Conservation (phyloP, 1,139 yeast species). For the Debaryomyces coudertii region DNA sequence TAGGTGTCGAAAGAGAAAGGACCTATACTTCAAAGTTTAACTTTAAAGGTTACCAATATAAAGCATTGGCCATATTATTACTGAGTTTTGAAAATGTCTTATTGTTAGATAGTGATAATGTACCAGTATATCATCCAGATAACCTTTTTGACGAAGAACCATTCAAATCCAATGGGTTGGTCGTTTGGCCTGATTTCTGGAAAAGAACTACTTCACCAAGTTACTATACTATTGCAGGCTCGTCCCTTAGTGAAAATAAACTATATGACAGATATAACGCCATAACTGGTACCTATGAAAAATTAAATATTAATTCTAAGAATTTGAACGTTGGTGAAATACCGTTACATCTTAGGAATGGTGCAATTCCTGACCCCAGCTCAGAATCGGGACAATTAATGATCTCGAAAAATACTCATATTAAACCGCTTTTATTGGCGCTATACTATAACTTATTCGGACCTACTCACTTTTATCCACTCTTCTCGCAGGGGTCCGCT, state of each 20-base stretch:
- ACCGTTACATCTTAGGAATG: constrained; percentile 69
- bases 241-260: constrained; percentile 26
- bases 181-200: constrained; percentile 56
- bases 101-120: constrained; percentile 75
- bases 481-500: constrained; percentile 79
- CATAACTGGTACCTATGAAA: constrained; percentile 26
- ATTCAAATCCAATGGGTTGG: constrained; percentile 35
- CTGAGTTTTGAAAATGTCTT: constrained; percentile 80
- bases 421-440: constrained; percentile 64
- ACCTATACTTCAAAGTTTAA: constrained; percentile 43
- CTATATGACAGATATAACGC: constrained; percentile 39
- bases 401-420: constrained; percentile 67
- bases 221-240: constrained; percentile 43
- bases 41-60: constrained; percentile 78
- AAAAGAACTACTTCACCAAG: constrained; percentile 48
- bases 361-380: constrained; percentile 78
- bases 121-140: constrained; percentile 63
- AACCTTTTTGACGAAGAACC: constrained; percentile 35
- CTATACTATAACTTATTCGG: constrained; percentile 81
- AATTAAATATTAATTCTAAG: constrained; percentile 15
- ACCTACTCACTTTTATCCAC: constrained; percentile 78
- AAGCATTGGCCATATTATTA: constrained; percentile 71
- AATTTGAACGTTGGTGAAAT: constrained; percentile 25
- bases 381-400: constrained; percentile 84
- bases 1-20: constrained; percentile 37